These are phyloP conservation scores for Acrocalymma vagum DNA, from an alignment of 2,329 filamentous ascomycete species.

Conservation along the genomic window DNA sequence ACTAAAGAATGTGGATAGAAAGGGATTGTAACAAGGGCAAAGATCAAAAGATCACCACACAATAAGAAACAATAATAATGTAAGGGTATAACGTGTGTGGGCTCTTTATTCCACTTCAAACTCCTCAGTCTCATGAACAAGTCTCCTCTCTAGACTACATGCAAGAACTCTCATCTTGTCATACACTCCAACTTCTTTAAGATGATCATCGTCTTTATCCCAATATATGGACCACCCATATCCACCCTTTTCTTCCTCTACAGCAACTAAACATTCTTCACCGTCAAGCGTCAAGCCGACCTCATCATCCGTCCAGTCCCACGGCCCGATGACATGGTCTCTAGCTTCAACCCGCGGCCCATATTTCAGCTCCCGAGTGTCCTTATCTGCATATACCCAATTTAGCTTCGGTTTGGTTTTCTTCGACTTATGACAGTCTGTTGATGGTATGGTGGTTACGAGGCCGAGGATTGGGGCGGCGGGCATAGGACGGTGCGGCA, in stretches of 20 bases:
- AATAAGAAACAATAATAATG: background rate
- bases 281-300: conserved; percentile 61
- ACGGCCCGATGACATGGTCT: conserved; percentile 78
- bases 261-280: conserved; percentile 64
- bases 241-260: conserved; percentile 59
- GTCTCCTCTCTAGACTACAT: conserved; percentile 54
- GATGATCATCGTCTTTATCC: conserved; percentile 56
- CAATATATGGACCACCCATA: conserved; percentile 64
- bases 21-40: too few relatives aligned
- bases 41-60: too few relatives aligned
- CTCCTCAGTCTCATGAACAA: conserved; percentile 32
- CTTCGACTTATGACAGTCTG: conserved; percentile 14
- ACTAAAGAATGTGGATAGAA: too few relatives aligned
- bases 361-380: conserved; percentile 68
- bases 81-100: too few relatives aligned
- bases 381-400: conserved; percentile 71
- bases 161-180: conserved; percentile 53
- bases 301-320: conserved; percentile 78
- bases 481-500: conserved; percentile 44
- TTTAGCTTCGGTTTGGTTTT: conserved; percentile 64
- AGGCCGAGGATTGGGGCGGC: conserved; percentile 54
- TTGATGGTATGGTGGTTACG: conserved; percentile 56
- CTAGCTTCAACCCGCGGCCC: conserved; percentile 75
- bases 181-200: conserved; percentile 48
- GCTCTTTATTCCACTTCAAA: conserved; percentile 25